A percentile compares a stretch with the other conserved stretches of the same genome.
These are phyloP conservation scores for Aspergillus ochraceoroseus DNA, from an alignment of 2,329 filamentous ascomycete species.

Conservation along the genomic window DNA sequence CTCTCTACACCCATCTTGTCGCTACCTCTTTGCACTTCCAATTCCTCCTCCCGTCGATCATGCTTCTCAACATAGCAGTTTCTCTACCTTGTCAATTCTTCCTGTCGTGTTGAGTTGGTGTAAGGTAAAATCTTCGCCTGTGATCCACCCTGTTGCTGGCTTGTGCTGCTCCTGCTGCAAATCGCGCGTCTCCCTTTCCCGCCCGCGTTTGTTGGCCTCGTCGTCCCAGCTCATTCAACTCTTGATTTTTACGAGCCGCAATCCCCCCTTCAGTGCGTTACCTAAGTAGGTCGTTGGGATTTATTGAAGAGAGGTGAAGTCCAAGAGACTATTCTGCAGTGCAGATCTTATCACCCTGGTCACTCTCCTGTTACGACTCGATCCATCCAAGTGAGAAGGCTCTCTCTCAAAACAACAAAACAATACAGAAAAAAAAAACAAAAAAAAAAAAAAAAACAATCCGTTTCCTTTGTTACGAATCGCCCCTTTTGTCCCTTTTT, in stretches of 20 bases:
- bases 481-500: conserved; percentile 9
- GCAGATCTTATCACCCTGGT: conserved; percentile 27
- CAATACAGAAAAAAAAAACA: too few species aligned
- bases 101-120: conserved; percentile 22
- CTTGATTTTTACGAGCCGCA: conserved; percentile 25
- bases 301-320: conserved; percentile 22
- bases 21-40: conserved; percentile 16
- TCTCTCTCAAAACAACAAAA: too few species aligned
- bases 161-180: conserved; percentile 15
- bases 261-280: conserved; percentile 23
- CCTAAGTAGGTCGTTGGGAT: conserved; percentile 22
- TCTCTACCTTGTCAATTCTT: conserved; percentile 22
- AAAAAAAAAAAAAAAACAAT: conserved; percentile 19
- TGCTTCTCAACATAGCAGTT: conserved; percentile 21
- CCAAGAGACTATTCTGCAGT: conserved; percentile 27
- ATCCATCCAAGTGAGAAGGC: too few species aligned
- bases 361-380: too few species aligned
- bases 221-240: conserved; percentile 14
- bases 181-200: conserved; percentile 23
- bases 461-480: conserved; percentile 16
- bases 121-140: too few species aligned
- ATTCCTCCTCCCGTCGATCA: conserved; percentile 22
- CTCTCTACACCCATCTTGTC: conserved; percentile 20
- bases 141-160: conserved; percentile 13
- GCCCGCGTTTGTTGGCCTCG: conserved; percentile 23